Conservation (phyloP, 1,139 yeast genomes). For the Scheffersomyces parashehatae region DNA sequence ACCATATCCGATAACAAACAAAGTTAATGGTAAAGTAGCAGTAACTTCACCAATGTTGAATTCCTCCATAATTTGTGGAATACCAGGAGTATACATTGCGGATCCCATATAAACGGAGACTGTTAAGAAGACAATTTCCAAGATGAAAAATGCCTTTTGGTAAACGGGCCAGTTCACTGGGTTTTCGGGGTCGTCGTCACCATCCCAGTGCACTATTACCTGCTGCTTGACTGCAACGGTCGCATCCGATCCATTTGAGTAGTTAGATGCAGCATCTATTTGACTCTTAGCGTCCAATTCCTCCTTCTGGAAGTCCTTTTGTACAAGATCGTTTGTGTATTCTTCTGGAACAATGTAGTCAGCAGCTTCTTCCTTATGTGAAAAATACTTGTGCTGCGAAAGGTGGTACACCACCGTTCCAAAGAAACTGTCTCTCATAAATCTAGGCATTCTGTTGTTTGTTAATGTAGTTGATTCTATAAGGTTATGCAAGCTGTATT, state of each 20-base stretch:
- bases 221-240: background rate
- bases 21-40: constrained; percentile 35
- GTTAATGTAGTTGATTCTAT: no score
- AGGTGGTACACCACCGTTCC: constrained; percentile 35
- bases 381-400: constrained; percentile 29
- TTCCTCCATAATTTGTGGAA: constrained; percentile 27
- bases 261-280: no score
- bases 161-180: constrained; percentile 56
- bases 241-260: background rate
- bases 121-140: constrained; percentile 48
- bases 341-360: constrained; percentile 36
- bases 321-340: constrained; percentile 12
- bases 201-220: constrained; percentile 41
- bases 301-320: background rate
- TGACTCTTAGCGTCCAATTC: background rate
- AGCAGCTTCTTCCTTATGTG: constrained; percentile 31
- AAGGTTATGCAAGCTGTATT: no score
- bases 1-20: constrained; percentile 42
- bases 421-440: constrained; percentile 33
- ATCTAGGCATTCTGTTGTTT: constrained; percentile 9
- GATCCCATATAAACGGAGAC: constrained; percentile 60
- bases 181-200: constrained; percentile 55
- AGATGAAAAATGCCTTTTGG: constrained; percentile 38
- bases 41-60: constrained; percentile 25
- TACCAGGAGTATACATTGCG: constrained; percentile 61